phyloP scores from a whole-genome alignment of 176 grass and related monocot species.

The Oryza australiensis region DNA sequence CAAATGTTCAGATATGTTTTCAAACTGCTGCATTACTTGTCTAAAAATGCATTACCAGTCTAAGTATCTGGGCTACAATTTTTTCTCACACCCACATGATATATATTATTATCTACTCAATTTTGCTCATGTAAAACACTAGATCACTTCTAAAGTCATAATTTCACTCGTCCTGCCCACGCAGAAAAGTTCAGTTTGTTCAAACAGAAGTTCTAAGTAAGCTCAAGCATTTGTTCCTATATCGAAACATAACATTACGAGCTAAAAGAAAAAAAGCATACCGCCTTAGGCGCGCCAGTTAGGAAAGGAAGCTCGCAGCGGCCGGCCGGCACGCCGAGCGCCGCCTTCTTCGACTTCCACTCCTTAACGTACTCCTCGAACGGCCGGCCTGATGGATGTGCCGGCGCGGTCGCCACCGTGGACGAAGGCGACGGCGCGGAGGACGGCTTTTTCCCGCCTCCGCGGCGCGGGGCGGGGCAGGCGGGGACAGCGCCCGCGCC shows the following conservation, averaged over 20 bases:
- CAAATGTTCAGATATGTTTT: neutral
- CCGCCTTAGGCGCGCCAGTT: slow-evolving; percentile 53
- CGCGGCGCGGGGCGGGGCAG: neutral
- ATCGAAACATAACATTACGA: neutral
- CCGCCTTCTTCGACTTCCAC: slow-evolving; percentile 64
- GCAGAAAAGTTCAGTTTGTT: neutral
- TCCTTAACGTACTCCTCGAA: slow-evolving; percentile 34
- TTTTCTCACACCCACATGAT: neutral
- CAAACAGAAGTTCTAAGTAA: neutral
- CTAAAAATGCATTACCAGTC: slow-evolving; percentile 7
- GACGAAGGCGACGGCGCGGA: neutral
- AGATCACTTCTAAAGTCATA: neutral
- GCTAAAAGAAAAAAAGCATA: slow-evolving; percentile 29
- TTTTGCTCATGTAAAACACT: neutral
- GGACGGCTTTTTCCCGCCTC: neutral
- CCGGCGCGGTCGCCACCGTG: neutral
- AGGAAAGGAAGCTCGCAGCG: slow-evolving; percentile 67
- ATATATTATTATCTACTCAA: neutral
- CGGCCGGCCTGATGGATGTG: neutral
- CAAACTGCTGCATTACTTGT: slow-evolving; percentile 10
- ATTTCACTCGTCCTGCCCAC: neutral
- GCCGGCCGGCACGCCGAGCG: slow-evolving; percentile 25
- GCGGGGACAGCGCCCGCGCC: neutral
- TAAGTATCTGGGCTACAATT: slow-evolving; percentile 7
- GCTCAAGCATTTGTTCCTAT: neutral